Evolutionary conservation across 2,329 filamentous ascomycete genomes (phyloP), one percentile per base, ranked within the genome.

Genomic region (Aquanectria penicillioides): DNA sequence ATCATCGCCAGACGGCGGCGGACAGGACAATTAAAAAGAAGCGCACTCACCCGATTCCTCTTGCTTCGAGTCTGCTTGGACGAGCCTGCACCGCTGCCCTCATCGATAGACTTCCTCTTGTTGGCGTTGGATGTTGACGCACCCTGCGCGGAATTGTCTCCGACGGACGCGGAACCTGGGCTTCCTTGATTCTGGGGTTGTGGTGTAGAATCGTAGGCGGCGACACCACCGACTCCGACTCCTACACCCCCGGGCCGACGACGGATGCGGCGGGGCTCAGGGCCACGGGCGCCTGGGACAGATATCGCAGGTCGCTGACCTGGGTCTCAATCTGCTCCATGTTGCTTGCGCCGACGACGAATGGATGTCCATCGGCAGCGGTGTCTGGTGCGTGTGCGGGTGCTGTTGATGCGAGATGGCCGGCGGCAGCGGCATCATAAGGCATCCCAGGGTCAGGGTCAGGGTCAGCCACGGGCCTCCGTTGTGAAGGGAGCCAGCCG

Each of bases 291-390:
- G 75, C 74, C 69, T 80, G 76, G 26, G 78, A 75, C 67, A 85
- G 75, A 67, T 80, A 83, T 67, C 81, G 80, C 74, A 85, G 73
- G 75, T 85, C 83, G 71, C 78, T 82, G 62, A 79, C 81, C 74
- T 85, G 83, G 56, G 77, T 79, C 69, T 84, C 81, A 65, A 85
- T 80, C 71, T 81, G 81, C 69, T 85, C 82, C 83, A 85, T 85
- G 53, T 57, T 63, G n/a, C n/a, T n/a, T n/a, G n/a, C n/a, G n/a
- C n/a, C n/a, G n/a, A n/a, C n/a, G n/a, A n/a, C n/a, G 61, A 70
- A 69, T 36, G 63, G 22, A 25, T 38, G 59, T 57, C 65, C 65
- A 66, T 64, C 49, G 26, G 54, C 57, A 29, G 57, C 51, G 47
- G 40, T 23, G 31, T 60, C 53, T 48, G 49, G 28, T 29, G 51